Base-by-base conservation (phyloP, 2,329 filamentous ascomycete species). In the Beauveria sp. region DNA sequence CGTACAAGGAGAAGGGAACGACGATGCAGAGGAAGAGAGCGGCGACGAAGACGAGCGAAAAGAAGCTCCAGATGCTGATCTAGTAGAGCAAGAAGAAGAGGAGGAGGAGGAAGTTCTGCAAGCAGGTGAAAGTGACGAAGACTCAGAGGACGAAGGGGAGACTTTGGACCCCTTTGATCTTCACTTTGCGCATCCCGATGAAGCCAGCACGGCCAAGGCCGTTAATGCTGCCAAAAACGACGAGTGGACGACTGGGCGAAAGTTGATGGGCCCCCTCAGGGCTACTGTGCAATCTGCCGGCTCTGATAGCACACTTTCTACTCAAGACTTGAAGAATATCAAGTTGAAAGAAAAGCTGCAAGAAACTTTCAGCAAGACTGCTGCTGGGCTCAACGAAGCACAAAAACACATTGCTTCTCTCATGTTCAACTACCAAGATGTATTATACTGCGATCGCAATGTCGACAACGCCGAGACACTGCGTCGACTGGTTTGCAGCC, bases 351-450 rank as follows among this genome's bases (percentile, higher is more conserved):
- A 86, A 64, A 88, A 87, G 68, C 76, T 96, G 28, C 76, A 77
- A 24, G 79, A 83, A 60, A 75, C 79, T 10, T 80, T 85, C 26
- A 71, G 73, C 20, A 79, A 82, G 56, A 78, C 84, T 66, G 75
- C 85, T 51, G 73, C 81, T 3, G 75, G 75, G 3, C 85, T 96
- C 62, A 80, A 85, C 60, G 74, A 79, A 0, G 72, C 87, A 0
- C 86, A 91, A 68, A 82, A 86, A 66, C 78, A 81, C 1, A 69
- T 97, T 43, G 85, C 88, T 2, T 84, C 88, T 0, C 79, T 88
- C 10, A 78, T 96, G 1, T 96, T 96, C 72, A 85, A 86, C 66
- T 96, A 98, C 70, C 83, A 85, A 60, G 93, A 98, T 70, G 67
- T 96, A 1, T 75, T 97, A 1, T 90, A 89, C 69, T 90, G 88